These are phyloP conservation scores for Aspergillus hiratsukae DNA, from an alignment of 2,329 filamentous ascomycete genomes.

Conservation along the genomic window DNA sequence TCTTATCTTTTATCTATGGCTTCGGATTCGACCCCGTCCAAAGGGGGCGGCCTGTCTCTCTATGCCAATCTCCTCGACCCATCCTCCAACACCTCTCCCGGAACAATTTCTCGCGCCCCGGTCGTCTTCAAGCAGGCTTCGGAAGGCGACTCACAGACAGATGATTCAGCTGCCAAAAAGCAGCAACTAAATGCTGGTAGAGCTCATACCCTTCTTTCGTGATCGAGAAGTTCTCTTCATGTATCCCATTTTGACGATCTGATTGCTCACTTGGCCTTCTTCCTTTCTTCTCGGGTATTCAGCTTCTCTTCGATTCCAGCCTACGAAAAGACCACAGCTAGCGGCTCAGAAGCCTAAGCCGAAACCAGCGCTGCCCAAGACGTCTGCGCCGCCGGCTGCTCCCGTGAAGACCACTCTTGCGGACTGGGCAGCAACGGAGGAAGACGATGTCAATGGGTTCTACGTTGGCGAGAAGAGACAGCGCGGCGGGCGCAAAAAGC, in stretches of 20 bases:
- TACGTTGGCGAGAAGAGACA: constrained; percentile 65
- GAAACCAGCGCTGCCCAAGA: constrained; percentile 58
- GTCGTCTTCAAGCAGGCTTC: constrained; percentile 63
- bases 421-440: constrained; percentile 77
- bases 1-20: constrained; percentile 21
- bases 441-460: constrained; percentile 67
- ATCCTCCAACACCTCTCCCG: constrained; percentile 39
- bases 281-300: constrained; percentile 22
- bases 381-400: constrained; percentile 39
- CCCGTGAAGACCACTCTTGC: constrained; percentile 65
- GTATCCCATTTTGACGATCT: constrained; percentile 22
- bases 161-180: constrained; percentile 58
- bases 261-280: constrained; percentile 46
- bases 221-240: constrained; percentile 8
- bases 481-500: constrained; percentile 73
- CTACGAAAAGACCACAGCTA: constrained; percentile 72
- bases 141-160: constrained; percentile 44
- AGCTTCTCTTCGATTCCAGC: constrained; percentile 77
- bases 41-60: constrained; percentile 58
- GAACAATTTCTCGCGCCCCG: constrained; percentile 71
- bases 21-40: constrained; percentile 24
- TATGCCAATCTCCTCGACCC: constrained; percentile 78
- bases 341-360: constrained; percentile 56
- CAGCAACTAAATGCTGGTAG: constrained; percentile 60
- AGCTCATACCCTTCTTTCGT: constrained; percentile 35